Conservation (phyloP, 2,329 filamentous ascomycete species). For the Erysiphe pulchra region DNA sequence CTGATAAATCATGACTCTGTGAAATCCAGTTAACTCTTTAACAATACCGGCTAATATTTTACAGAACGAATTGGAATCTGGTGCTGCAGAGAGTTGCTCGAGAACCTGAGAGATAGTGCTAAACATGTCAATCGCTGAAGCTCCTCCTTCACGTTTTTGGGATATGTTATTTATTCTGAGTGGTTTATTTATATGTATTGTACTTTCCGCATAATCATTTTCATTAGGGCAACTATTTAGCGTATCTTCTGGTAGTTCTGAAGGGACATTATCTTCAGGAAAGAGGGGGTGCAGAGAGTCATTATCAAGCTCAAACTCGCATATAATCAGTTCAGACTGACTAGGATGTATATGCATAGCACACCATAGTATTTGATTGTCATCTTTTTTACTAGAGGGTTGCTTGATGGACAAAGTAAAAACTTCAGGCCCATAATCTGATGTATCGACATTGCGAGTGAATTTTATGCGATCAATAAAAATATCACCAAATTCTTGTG, state of each 20-base stretch:
- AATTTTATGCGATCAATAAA: conserved; percentile 73
- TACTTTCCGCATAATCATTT: conserved; percentile 53
- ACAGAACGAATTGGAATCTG: conserved; percentile 44
- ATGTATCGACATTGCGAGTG: conserved; percentile 53
- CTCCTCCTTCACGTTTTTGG: conserved; percentile 49
- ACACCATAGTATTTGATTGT: conserved; percentile 53
- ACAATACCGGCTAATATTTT: conserved; percentile 67
- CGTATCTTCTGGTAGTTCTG: conserved; percentile 45
- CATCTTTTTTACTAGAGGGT: conserved; percentile 17
- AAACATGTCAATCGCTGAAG: conserved; percentile 70
- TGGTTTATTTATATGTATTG: conserved; percentile 47
- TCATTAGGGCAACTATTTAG: conserved; percentile 44
- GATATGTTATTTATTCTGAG: conserved; percentile 53
- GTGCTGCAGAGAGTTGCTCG: conserved; percentile 53
- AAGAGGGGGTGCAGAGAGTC: conserved; percentile 42
- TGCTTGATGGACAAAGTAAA: conserved; percentile 52
- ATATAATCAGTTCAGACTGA: conserved; percentile 49
- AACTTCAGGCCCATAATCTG: conserved; percentile 57
- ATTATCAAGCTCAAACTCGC: conserved; percentile 73
- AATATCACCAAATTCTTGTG: conserved; percentile 62
- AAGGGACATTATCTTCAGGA: conserved; percentile 30
- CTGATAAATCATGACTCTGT: conserved; percentile 81
- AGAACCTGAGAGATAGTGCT: conserved; percentile 83
- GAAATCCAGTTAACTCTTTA: conserved; percentile 74
- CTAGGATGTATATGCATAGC: conserved; percentile 51